Evolutionary conservation across 2,329 filamentous ascomycete genomes (phyloP), one percentile per base, ranked within the genome.

Genomic region (Dothistroma septosporum): DNA sequence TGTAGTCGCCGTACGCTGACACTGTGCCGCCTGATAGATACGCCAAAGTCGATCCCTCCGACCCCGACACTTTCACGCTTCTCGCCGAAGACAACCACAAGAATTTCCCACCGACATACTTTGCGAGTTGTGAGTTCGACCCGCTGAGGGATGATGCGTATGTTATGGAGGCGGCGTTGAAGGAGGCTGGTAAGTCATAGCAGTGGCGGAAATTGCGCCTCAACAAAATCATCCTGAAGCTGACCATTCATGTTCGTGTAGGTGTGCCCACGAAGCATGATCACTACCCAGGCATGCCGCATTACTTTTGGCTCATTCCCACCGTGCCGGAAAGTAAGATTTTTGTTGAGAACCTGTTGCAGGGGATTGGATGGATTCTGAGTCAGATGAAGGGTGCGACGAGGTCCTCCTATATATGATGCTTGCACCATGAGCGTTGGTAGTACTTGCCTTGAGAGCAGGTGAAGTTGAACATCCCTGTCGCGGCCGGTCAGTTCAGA

Each of bases 61-160:
- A 70, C 35, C 49, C 61, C 9, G 55, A 59, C 8, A 52, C 57
- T 9, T 70, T 68, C 59, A 65, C 65, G 9, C 58, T 65, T 41
- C 62, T 69, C 1, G 64, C 65, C 1, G 59, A 54, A 16, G 64
- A 66, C 6, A 66, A 65, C 5, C 66, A 68, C 55, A 62, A 60
- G 53, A 64, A 69, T 28, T 71, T 81, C 28, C 80, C 80, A 2
- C 75, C 73, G 1, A 75, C 78, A 0, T 83, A 82, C 66, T 72
- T 85, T 5, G 78, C 82, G 62, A 72, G 81, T 1, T 79, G 76
- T 61, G 81, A 81, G n/a, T 65, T 80, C 53, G 82, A 84, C 66
- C 77, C 78, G 0, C 63, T 81, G 4, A 70, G 82, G 8, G 82
- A 85, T 62, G 82, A 83, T 59, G 78, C 72, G 0, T 63, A 83